Evolutionary conservation across 495 filamentous ascomycete genomes (phyloP), one percentile per base, ranked within the genome.

Genomic region (Talaromyces liani): DNA sequence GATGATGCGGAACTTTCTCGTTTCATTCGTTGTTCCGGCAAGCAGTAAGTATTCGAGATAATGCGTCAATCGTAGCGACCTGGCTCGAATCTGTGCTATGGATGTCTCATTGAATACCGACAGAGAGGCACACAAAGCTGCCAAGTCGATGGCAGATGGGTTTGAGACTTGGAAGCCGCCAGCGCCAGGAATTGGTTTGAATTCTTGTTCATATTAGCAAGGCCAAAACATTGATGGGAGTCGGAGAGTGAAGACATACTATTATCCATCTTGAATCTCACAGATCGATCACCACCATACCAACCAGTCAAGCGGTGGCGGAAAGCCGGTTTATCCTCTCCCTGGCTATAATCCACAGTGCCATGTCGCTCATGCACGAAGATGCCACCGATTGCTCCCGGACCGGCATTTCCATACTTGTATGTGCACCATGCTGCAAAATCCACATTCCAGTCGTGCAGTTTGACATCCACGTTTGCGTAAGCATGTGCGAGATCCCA

Each of bases 401-500:
- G 93, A 0, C 94, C 94, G 58, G 85, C 81, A 70, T 96, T 97
- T 60, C 96, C 84, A 71, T 98, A 98, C 78, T 98, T 98, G 80
- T 98, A 98, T 41, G 85, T 90, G 75, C 94, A 98, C 94, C 94
- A 98, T 22, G 80, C 90, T 2, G 94, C 92, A 55, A 94, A 94
- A 72, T 98, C 94, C 34, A 97, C 92, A 63, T 92, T 84, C 94
- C 94, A 98, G 68, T 91, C 89, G 70, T 96, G 91, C 16, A 98
- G 82, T 33, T 85, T 77, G 16, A 97, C 77, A 1, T 87, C 82
- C 4, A 93, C 90, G 72, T 98, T 98, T n/a, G 90, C 94, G 24
- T 85, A 91, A 6, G 91, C 94, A 77, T 98, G 94, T 0, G 94
- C 94, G 47, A 97, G 82, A 74, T 98, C 94, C 92, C 92, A 98